Percentiles rank a stretch among this genome's conserved stretches.
These are phyloP conservation scores for Phylloporus rhodoxanthus DNA, from an alignment of 768 basidiomycete genomes.

Conservation along the genomic window DNA sequence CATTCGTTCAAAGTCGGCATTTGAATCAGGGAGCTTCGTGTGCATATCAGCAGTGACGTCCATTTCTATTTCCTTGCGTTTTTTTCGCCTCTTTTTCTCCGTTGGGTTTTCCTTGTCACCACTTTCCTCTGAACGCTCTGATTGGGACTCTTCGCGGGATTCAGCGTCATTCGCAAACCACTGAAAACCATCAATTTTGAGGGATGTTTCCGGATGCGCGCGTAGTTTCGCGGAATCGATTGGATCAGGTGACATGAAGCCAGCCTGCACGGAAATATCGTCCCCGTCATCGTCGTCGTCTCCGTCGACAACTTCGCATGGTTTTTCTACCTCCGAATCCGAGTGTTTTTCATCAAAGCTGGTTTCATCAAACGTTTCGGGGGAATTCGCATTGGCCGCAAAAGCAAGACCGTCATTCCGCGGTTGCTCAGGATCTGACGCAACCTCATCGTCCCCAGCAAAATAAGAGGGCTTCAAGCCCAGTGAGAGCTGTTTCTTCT, in stretches of 20 bases:
- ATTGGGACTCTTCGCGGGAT: conserved; percentile 37
- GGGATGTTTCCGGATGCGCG: conserved; percentile 19
- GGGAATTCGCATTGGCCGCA: conserved; percentile 25
- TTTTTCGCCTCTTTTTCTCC: conserved; percentile 60
- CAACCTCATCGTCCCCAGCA: conserved; percentile 45
- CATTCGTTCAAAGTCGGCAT: conserved; percentile 89
- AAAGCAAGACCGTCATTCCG: conserved; percentile 28
- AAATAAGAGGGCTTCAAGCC: conserved; percentile 88
- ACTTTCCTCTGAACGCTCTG: conserved; percentile 42
- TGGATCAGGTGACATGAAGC: not conserved
- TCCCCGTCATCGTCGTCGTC: conserved; percentile 17
- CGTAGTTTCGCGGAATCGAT: not conserved
- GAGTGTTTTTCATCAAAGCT: conserved; percentile 8
- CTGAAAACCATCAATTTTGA: conserved; percentile 62
- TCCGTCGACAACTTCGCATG: conserved; percentile 9
- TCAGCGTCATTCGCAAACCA: conserved; percentile 49
- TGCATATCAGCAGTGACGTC: conserved; percentile 88
- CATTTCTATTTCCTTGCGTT: conserved; percentile 65
- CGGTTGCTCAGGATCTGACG: conserved; percentile 25
- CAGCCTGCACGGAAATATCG: conserved; percentile 18
- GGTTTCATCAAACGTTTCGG: conserved; percentile 17
- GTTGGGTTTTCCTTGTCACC: conserved; percentile 11
- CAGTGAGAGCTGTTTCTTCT: conserved; percentile 76
- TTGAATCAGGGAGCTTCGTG: conserved; percentile 79
- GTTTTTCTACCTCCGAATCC: conserved; percentile 17